Base-by-base conservation (phyloP, 2,329 filamentous ascomycete genomes). In the Alternaria atra region DNA sequence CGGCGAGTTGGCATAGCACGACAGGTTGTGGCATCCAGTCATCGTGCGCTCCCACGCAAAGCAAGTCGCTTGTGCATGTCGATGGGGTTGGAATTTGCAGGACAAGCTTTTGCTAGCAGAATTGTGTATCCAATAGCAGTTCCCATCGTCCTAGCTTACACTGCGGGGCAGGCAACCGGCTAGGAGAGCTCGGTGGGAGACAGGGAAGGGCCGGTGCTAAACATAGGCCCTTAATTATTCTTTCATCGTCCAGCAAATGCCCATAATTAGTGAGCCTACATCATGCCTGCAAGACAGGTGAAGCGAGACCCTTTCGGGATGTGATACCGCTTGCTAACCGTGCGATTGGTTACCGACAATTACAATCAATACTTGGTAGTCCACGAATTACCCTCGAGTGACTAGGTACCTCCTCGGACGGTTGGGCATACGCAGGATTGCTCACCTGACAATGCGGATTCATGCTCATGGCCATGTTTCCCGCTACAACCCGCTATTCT, bases 361-460 rank as follows among this genome's bases (percentile, higher is more conserved):
- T 29, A 40, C 60, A 73, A 65, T 71, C 75, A 77, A 77, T 78
- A 77, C 67, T 72, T 73, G 67, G 61, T 72, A 71, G 69, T 71
- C 70, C 69, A 70, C 74, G 75, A 74, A 75, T 74, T 66, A 67
- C 61, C 61, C 70, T 71, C 65, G 67, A 70, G 69, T 65, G 70
- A 68, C 69, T 48, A 67, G 68, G 69, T 67, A 74, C 69, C 57
- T 67, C 52, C 62, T 69, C 61, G 59, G 59, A 61, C 59, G 56
- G 39, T 43, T 32, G 52, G 42, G 35, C 52, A 58, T 32, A 44
- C 47, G 17, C 52, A 63, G 61, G 42, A 55, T 63, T 63, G 64
- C 69, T 77, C 75, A 77, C 73, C 75, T 78, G 75, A 78, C 70
- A 65, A 61, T 66, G 71, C 65, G 70, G 55, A 73, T 68, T 70